phyloP scores from a whole-genome alignment of 2,329 filamentous ascomycete genomes.

The Ophiostoma piceae region DNA sequence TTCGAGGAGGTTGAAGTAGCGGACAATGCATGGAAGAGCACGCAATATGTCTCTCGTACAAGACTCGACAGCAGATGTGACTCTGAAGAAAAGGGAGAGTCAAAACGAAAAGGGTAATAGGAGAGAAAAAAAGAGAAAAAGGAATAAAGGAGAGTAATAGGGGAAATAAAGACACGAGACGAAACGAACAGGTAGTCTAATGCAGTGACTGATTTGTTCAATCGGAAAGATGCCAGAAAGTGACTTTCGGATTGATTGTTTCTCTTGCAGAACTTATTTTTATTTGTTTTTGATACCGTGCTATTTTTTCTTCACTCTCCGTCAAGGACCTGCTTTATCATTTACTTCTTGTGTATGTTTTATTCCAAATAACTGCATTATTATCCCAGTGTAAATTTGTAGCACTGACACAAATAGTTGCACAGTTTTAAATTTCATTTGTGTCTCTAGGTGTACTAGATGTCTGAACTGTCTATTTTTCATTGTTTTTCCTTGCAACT shows the following conservation, averaged over 20 bases:
- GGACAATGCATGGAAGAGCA: constrained; percentile 7
- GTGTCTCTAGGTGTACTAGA: background rate
- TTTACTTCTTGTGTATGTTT: background rate
- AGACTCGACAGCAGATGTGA: background rate
- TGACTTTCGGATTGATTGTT: no score
- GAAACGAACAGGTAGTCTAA: background rate
- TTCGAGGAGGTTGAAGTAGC: background rate
- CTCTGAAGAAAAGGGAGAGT: background rate
- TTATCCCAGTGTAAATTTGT: background rate
- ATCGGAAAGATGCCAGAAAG: no score
- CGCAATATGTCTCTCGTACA: constrained; percentile 13
- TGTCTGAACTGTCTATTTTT: background rate
- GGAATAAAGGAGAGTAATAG: background rate
- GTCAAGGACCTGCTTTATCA: background rate
- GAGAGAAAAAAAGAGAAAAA: background rate
- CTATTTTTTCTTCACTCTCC: background rate
- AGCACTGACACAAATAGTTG: background rate
- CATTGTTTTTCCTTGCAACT: background rate
- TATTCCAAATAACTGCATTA: no score
- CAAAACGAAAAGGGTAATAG: background rate
- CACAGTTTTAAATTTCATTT: constrained; percentile 8
- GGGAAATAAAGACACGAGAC: background rate
- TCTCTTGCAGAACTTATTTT: no score
- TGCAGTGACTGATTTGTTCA: no score
- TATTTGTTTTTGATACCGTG: background rate